These are phyloP conservation scores for Syzygium syzygioides DNA, from an alignment of 441 rosid genomes.

Conservation along the genomic window DNA sequence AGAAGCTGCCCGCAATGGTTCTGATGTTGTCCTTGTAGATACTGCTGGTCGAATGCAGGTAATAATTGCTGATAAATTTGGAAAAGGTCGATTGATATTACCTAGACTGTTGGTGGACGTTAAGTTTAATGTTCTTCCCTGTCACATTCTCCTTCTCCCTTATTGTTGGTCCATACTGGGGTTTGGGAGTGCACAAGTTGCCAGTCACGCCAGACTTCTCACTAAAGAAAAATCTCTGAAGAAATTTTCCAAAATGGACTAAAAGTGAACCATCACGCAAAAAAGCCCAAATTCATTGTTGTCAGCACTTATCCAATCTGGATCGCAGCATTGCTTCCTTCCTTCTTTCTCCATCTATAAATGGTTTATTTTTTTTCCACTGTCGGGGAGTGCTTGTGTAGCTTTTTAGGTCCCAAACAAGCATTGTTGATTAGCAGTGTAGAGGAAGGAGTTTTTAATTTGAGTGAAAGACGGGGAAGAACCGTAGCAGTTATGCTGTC, in stretches of 20 bases:
- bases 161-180: not conserved
- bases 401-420: not conserved
- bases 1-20: conserved; percentile 75
- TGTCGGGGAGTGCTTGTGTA: not conserved
- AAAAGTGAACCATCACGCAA: not conserved
- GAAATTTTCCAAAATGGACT: not conserved
- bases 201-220: not conserved
- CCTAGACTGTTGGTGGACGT: not conserved
- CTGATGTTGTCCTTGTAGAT: conserved; percentile 97
- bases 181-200: not conserved
- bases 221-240: not conserved
- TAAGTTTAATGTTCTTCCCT: not conserved
- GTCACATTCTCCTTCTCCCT: not conserved
- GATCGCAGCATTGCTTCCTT: not conserved
- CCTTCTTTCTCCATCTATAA: not conserved
- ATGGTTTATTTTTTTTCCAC: not conserved
- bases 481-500: not conserved
- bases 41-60: conserved; percentile 99
- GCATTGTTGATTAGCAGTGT: not conserved
- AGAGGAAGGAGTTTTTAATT: not conserved
- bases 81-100: not conserved
- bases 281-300: not conserved
- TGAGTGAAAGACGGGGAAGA: not conserved
- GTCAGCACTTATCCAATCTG: not conserved
- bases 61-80: not conserved